A percentile compares a stretch with the other conserved stretches of the same genome.
phyloP scores from a whole-genome alignment of 1,284 basidiomycete genomes.

The Anthracocystis panici-leucophaei region DNA sequence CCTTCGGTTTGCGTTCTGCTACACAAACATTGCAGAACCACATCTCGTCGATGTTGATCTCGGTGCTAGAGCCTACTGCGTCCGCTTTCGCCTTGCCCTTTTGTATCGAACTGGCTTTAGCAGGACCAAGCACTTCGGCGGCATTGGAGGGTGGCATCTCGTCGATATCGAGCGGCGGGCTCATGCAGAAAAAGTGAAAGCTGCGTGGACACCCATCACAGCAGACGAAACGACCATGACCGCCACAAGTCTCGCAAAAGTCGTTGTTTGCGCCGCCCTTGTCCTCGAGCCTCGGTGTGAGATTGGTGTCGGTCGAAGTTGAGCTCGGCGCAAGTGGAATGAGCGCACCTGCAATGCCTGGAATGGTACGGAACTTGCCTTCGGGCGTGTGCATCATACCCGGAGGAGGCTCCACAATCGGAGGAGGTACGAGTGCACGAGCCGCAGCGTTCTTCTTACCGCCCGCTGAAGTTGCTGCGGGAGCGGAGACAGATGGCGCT shows the following conservation, averaged over 20 bases:
- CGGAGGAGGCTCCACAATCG: conserved; percentile 34
- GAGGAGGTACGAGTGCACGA: conserved; percentile 38
- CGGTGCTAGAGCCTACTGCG: conserved; percentile 7
- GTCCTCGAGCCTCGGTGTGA: conserved; percentile 38
- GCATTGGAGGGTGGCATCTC: conserved; percentile 75
- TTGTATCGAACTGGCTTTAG: conserved; percentile 17
- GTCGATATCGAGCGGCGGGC: conserved; percentile 89
- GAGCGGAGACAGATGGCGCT: conserved; percentile 1
- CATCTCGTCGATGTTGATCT: conserved; percentile 75
- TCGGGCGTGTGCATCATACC: conserved; percentile 44
- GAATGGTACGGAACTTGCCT: conserved; percentile 38
- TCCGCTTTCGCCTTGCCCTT: conserved; percentile 46
- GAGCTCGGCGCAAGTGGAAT: conserved; percentile 23
- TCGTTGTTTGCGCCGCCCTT: conserved; percentile 81
- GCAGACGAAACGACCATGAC: conserved; percentile 78
- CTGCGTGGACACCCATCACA: conserved; percentile 97
- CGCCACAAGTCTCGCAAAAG: conserved; percentile 89
- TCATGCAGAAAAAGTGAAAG: conserved; percentile 95
- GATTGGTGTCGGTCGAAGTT: conserved; percentile 22
- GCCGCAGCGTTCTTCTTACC: conserved; percentile 29
- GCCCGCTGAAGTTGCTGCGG: conserved; percentile 10
- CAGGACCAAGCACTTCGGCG: conserved; percentile 38
- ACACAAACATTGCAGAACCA: conserved; percentile 92
- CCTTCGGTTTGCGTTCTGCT: conserved; percentile 51
- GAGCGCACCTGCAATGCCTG: conserved; percentile 43